These are phyloP conservation scores for Erysimum cheiri DNA, from an alignment of 441 rosid genomes.

Conservation along the genomic window DNA sequence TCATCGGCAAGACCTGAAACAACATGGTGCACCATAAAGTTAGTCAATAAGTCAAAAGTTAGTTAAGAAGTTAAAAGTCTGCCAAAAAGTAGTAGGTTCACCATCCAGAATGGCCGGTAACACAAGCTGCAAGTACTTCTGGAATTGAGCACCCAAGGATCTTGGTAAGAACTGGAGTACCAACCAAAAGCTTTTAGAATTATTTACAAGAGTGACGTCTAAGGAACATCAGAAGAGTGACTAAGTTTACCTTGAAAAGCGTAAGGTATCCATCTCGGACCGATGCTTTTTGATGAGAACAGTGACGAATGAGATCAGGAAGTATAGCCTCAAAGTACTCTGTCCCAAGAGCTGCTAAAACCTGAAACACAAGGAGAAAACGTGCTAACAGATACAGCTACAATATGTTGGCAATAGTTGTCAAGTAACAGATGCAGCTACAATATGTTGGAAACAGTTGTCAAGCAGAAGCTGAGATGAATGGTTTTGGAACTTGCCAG, in stretches of 20 bases:
- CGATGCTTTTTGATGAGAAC: constrained; percentile 94
- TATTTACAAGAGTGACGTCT: not conserved
- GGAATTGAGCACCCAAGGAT: constrained; percentile 93
- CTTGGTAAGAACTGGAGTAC: constrained; percentile 85
- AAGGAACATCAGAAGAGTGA: constrained; percentile 7
- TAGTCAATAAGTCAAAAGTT: constrained; percentile 33
- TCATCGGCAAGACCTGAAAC: constrained; percentile 96
- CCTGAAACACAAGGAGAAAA: constrained; percentile 49
- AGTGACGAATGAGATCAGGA: constrained; percentile 90
- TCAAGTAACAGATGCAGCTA: constrained; percentile 16
- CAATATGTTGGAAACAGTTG: constrained; percentile 4
- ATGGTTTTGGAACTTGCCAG: constrained; percentile 9
- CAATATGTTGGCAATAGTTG: not conserved
- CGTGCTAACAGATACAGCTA: constrained; percentile 22
- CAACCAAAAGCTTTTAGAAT: constrained; percentile 34
- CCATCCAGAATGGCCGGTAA: constrained; percentile 98
- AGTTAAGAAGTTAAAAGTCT: constrained; percentile 23
- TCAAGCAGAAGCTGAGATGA: constrained; percentile 16
- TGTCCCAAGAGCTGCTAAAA: constrained; percentile 83
- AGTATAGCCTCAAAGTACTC: constrained; percentile 69
- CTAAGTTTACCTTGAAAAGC: constrained; percentile 78
- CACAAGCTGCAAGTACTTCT: constrained; percentile 87
- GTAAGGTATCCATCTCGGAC: constrained; percentile 97
- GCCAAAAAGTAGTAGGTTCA: constrained; percentile 41
- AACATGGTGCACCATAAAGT: constrained; percentile 18